These are phyloP conservation scores for Populus deltoides DNA, from an alignment of 345 rosid species.

Conservation along the genomic window DNA sequence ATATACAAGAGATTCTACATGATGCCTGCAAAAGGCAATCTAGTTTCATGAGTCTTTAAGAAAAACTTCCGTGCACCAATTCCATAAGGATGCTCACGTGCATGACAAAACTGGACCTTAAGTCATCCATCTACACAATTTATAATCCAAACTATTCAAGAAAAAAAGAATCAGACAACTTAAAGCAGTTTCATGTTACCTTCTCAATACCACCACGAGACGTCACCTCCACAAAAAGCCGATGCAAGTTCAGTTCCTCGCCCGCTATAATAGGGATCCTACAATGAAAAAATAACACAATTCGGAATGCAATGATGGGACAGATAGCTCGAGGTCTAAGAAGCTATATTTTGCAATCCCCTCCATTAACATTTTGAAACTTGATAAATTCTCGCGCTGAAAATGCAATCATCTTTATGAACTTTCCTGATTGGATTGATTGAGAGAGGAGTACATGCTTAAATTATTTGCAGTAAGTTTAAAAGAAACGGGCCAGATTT, in stretches of 20 bases:
- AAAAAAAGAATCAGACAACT: neutral
- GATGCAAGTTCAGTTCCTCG: constrained; percentile 81
- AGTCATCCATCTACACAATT: neutral
- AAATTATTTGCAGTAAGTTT: neutral
- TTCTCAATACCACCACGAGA: constrained; percentile 91
- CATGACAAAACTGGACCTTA: neutral
- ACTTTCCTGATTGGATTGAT: neutral
- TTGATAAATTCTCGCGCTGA: neutral
- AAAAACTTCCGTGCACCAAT: neutral
- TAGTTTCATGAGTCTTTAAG: neutral
- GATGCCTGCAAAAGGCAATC: neutral
- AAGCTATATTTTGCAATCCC: neutral
- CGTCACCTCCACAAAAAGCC: constrained; percentile 89
- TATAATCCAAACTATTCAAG: neutral
- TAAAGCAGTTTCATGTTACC: constrained; percentile 38
- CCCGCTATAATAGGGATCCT: constrained; percentile 98
- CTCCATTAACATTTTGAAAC: neutral
- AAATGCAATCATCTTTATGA: neutral
- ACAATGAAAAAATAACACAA: constrained; percentile 4
- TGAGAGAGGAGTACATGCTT: neutral
- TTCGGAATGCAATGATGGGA: neutral
- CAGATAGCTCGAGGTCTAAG: neutral
- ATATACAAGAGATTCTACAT: neutral
- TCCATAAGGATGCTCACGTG: neutral
- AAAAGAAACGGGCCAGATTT: neutral